A percentile compares a stretch with the other conserved stretches of the same genome.
Conservation (phyloP, 2,329 filamentous ascomycete species). For the Malbranchea cinnamomea region DNA sequence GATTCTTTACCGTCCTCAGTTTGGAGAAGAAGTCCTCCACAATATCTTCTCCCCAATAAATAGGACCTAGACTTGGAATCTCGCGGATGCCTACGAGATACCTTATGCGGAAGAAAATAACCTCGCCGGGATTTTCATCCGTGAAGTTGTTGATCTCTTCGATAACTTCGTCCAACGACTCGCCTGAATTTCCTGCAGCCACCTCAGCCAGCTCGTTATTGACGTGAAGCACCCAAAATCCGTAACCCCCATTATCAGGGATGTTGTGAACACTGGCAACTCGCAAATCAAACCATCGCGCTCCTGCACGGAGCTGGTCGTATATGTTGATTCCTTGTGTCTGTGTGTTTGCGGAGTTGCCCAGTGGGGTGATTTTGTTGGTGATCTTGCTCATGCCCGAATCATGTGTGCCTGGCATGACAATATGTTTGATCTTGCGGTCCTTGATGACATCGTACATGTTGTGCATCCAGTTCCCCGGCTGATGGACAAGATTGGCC, state of each 20-base stretch:
- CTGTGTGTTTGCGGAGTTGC: conserved; percentile 17
- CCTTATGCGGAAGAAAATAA: conserved; percentile 17
- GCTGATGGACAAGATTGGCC: conserved; percentile 17
- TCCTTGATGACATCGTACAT: conserved; percentile 22
- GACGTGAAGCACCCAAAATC: neutral
- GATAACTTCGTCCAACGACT: conserved; percentile 1
- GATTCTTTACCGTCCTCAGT: conserved; percentile 28
- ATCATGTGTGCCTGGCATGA: conserved; percentile 36
- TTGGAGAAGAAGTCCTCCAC: conserved; percentile 29
- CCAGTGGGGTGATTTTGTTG: conserved; percentile 15
- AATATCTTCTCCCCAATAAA: neutral
- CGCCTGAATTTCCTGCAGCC: neutral
- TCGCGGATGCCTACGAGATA: conserved; percentile 20
- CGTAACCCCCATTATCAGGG: neutral
- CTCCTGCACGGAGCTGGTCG: conserved; percentile 32
- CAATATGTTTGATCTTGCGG: conserved; percentile 31
- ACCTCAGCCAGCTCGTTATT: neutral
- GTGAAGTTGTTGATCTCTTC: conserved; percentile 31
- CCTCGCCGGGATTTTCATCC: conserved; percentile 28
- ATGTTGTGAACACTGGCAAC: neutral
- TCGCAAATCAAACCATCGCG: conserved; percentile 33
- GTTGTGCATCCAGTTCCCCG: conserved; percentile 27
- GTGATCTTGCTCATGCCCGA: conserved; percentile 31
- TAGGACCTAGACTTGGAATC: conserved; percentile 28
- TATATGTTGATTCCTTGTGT: conserved; percentile 31